Evolutionary conservation across 441 rosid genomes (phyloP).

Genomic region (Populus hybrid): DNA sequence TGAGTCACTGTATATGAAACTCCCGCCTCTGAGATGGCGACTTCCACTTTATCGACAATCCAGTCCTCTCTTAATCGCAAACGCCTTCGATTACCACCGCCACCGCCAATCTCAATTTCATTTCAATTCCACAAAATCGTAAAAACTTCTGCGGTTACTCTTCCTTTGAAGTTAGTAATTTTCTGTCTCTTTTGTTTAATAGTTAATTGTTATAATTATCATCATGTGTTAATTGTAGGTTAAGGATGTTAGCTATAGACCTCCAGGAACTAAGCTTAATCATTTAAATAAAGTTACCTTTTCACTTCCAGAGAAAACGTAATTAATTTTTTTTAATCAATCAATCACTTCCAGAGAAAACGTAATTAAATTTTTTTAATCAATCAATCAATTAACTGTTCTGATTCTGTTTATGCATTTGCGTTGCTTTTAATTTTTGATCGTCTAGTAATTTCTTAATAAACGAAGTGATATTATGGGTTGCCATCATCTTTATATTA

Average conservation of each 20-base stretch:
- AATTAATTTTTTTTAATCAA: too few relatives aligned
- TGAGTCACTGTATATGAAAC: neutral
- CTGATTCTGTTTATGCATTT: too few relatives aligned
- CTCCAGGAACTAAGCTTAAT: conserved; percentile 76
- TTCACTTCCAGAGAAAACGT: too few relatives aligned
- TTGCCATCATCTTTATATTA: too few relatives aligned
- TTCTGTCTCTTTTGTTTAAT: neutral
- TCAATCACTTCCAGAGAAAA: conserved; percentile 72
- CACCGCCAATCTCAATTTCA: conserved; percentile 11
- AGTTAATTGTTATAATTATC: conserved; percentile 4
- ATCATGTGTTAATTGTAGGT: conserved; percentile 34
- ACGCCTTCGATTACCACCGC: neutral
- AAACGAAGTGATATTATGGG: too few relatives aligned
- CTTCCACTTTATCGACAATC: conserved; percentile 1
- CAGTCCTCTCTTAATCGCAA: neutral
- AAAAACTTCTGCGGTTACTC: conserved; percentile 49
- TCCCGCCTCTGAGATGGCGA: conserved; percentile 27
- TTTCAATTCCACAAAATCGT: conserved; percentile 15
- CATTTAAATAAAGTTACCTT: conserved; percentile 69
- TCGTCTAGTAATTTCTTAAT: too few relatives aligned
- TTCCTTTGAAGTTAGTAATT: conserved; percentile 60
- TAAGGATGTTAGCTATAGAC: conserved; percentile 63
- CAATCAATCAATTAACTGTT: too few relatives aligned
- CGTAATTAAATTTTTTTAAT: conserved; percentile 29
- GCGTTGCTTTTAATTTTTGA: too few relatives aligned